Base-by-base conservation (phyloP, 2,329 filamentous ascomycete species). In the Fusarium devonianum region DNA sequence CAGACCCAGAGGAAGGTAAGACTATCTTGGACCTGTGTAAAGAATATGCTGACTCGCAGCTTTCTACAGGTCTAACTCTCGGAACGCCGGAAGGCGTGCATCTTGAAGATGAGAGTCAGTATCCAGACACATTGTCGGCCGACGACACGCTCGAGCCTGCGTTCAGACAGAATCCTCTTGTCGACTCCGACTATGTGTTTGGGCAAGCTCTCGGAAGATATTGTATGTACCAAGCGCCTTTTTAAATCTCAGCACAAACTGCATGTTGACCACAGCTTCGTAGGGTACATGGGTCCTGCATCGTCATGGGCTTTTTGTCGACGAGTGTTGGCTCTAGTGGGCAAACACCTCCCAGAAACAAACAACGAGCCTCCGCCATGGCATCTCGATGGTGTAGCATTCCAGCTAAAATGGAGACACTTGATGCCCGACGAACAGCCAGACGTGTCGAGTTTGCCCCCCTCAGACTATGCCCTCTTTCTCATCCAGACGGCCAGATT, bases 211-310 rank as follows among this genome's bases (percentile, higher is more conserved):
- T 64, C 12, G 62, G 62, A 1, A 25, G 51, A 32, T 65, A 65
- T 14, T 65, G 62, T 43, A 43, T 14, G 47, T 30, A 2, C 1
- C 2, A 32, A 6, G 5, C 10, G 2, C 3, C 0, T 2, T 4
- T 19, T 2, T n/a, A n/a, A n/a, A n/a, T n/a, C n/a, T 12, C 3
- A 11, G 9, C 23, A 4, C 8, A 2, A 4, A 6, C 8, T 16
- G 12, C 11, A 14, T 25, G 13, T 30, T 40, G 1, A 36, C 13
- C 4, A 4, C 1, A 10, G 1, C 1, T n/a, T 5, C 2, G 17
- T 4, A 65, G 63, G 63, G 63, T 65, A 65, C 9, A 65, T 65
- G 63, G 63, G 63, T 1, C 63, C 63, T 2, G 55, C 60, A 1
- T 65, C 63, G 1, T 65, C 63, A 3, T 65, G 63, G 63, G 58